phyloP scores from a whole-genome alignment of 306 rosid species.

The Vachellia pachyceras region DNA sequence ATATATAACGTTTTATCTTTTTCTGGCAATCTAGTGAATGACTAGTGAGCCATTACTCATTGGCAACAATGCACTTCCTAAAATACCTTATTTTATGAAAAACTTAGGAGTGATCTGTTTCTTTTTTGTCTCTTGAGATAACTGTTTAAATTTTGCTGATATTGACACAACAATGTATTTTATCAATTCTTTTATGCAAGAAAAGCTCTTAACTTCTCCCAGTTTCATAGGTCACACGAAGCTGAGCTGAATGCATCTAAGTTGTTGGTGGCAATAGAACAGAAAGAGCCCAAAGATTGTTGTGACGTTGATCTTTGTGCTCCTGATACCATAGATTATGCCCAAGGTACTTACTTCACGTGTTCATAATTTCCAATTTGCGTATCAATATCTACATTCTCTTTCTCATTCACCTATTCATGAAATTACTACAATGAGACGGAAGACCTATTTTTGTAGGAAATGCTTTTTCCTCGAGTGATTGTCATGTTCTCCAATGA shows the following conservation, averaged over 20 bases:
- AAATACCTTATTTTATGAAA: not conserved
- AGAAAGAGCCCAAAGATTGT: constrained; percentile 38
- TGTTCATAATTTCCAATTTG: constrained; percentile 6
- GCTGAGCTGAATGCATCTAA: constrained; percentile 41
- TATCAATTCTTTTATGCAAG: constrained; percentile 36
- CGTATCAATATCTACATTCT: constrained; percentile 24
- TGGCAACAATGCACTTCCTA: constrained; percentile 23
- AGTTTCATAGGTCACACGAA: constrained; percentile 64
- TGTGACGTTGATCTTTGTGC: constrained; percentile 53
- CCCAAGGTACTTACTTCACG: constrained; percentile 50
- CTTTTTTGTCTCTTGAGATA: constrained; percentile 28
- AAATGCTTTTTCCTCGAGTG: not conserved
- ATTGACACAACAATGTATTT: constrained; percentile 22
- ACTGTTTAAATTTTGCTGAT: constrained; percentile 5
- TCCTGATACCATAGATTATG: constrained; percentile 58
- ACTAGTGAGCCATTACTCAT: constrained; percentile 2
- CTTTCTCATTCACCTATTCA: constrained; percentile 18
- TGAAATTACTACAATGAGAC: constrained; percentile 17
- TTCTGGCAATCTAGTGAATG: not conserved
- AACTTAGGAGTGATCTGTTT: constrained; percentile 19
- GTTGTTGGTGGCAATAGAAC: constrained; percentile 45
- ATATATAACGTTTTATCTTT: constrained; percentile 8
- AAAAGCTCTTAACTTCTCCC: constrained; percentile 65
- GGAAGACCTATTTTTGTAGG: constrained; percentile 17
- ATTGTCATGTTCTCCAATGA: not conserved